Base-by-base conservation (phyloP, 805 yeast species). In the Candida insectorum region DNA sequence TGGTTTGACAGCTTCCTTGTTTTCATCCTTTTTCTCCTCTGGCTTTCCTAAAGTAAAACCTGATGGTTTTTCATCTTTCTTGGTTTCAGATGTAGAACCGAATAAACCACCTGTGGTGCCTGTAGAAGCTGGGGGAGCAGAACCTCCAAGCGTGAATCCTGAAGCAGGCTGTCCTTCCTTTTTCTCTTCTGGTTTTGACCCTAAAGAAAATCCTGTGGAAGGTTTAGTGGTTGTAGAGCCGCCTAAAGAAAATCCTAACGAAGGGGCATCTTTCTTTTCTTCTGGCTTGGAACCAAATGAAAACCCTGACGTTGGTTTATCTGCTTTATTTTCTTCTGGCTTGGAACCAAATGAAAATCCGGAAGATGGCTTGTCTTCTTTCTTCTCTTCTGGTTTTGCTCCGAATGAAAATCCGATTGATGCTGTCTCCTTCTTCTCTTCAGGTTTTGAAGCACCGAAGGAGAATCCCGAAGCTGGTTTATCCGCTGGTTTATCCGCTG, bases 381-480 rank as follows among this genome's bases (percentile, higher is more conserved):
- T 49, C 29, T 41, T 44, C 12, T 46, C 52, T 19, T 41, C 45
- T 16, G 40, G 36, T 34, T 52, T 54, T 12, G 50, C 47, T 10
- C 59, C 62, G 34, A 56, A 51, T 5, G 51, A 39, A 26, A 52
- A 47, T 4, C 52, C 52, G 6, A 47, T 32, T 33, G 48, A 40
- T 43, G 49, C 37, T 14, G 37, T 35, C n/a, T 31, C 41, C 28
- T 37, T 37, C 33, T 37, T 40, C 39, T 40, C 39, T 44, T 43
- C 18, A 37, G 29, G 28, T n/a, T n/a, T n/a, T n/a, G 56, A 48
- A 11, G 42, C 47, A 17, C 55, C 54, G 34, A 54, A 44, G 8
- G 52, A 36, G 17, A 47, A 45, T 28, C 53, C 37, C 34, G 56
- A 30, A 33, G 49, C 33, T 37, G 51, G 34, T 10, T 39, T 39